Evolutionary conservation across 116 monocot genomes (phyloP).

Genomic region (Iris pallida): DNA sequence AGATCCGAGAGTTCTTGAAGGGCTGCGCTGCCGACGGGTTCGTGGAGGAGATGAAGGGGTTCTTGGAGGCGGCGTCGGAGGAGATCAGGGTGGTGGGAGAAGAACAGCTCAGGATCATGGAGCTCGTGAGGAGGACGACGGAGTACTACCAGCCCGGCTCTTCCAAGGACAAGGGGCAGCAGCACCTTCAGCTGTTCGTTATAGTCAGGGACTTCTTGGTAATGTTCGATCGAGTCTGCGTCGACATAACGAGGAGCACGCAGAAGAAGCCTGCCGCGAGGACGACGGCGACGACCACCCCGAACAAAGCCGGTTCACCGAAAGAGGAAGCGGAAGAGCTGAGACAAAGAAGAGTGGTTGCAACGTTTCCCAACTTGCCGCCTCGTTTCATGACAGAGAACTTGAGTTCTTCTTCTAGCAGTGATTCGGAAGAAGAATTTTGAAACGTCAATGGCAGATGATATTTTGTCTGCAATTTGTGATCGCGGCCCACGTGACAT

Average conservation of each 20-base stretch:
- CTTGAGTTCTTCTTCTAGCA: background rate
- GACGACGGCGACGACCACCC: background rate
- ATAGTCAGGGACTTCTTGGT: slow-evolving; percentile 68
- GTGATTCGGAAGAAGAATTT: too few relatives aligned
- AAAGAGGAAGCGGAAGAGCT: background rate
- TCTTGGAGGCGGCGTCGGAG: slow-evolving; percentile 36
- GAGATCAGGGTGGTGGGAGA: slow-evolving; percentile 27
- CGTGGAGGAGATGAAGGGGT: slow-evolving; percentile 49
- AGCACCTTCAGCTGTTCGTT: slow-evolving; percentile 60
- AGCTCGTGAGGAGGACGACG: slow-evolving; percentile 61
- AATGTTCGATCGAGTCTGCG: slow-evolving; percentile 67
- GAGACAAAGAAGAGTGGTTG: background rate
- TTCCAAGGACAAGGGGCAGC: slow-evolving; percentile 42
- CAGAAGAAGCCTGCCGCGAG: slow-evolving; percentile 29
- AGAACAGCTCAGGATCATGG: slow-evolving; percentile 55
- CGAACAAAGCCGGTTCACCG: background rate
- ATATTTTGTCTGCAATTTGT: too few relatives aligned
- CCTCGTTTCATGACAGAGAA: slow-evolving; percentile 43
- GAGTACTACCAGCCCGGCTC: slow-evolving; percentile 70
- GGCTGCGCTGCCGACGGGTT: slow-evolving; percentile 38
- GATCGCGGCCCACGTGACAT: too few relatives aligned
- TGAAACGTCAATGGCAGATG: too few relatives aligned
- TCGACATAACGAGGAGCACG: slow-evolving; percentile 45
- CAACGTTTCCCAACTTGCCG: slow-evolving; percentile 62
- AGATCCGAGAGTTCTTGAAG: slow-evolving; percentile 22